Base-by-base conservation (phyloP, 2,329 filamentous ascomycete genomes). In the Phaeosphaeria sp. region DNA sequence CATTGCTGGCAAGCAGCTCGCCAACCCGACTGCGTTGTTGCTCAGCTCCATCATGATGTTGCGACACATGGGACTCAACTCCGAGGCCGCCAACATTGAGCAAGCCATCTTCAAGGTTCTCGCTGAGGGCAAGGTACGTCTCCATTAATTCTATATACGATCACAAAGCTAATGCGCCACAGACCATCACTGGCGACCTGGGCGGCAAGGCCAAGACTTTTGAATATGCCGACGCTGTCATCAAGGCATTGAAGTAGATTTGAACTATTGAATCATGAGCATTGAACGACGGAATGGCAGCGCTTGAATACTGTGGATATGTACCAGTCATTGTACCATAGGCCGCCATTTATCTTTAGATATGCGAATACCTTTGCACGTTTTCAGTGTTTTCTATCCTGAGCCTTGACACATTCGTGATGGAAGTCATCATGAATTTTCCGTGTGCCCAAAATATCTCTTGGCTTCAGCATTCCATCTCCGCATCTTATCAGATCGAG, bases 41-140 rank as follows among this genome's bases (percentile, higher is more conserved):
- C 90, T 98, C 75, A 92, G 88, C 80, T 96, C 91, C 79, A 95
- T 98, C 84, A 98, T 99, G 95, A 98, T 99, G 95, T 83, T 99
- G 86, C 90, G 95, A 81, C 95, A 99, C 84, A 98, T 99, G 94
- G 89, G 91, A 74, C 86, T 99, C 66, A 89, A 83, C 79, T 85
- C 92, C 64, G 89, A 98, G 79, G 95, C 95, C 69, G 80, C 84
- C 79, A 89, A 88, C 79, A 98, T 99, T 77, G 92, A 98, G 86
- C 90, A 87, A 81, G 95, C 95, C 67, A 96, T 94, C 76, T 98
- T 99, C 80, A 91, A 91, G 79, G 96, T 93, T 61, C 87, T 99
- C 67, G 90, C 93, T 60, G 93, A 99, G 86, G 95, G 95, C 83
- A 97, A 97, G 90, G 84, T 87, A 76, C 71, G 81, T 72, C 9